phyloP scores from a whole-genome alignment of 805 yeast species.

The Wickerhamomyces ciferrii region DNA sequence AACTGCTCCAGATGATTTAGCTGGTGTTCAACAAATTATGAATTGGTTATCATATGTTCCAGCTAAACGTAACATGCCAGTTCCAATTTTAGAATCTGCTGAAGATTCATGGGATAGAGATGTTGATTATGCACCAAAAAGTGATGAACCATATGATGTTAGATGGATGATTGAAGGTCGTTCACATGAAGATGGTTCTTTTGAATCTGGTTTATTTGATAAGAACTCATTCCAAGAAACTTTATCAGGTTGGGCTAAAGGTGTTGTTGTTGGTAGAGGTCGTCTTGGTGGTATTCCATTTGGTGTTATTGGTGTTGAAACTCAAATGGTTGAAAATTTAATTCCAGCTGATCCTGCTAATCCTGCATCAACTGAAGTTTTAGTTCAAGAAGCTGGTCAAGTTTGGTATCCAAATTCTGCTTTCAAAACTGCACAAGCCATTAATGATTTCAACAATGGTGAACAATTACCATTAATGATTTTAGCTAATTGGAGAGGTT shows the following conservation, averaged over 20 bases:
- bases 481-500: conserved; percentile 99
- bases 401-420: conserved; percentile 99
- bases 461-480: conserved; percentile 97
- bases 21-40: conserved; percentile 91
- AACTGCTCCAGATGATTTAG: conserved; percentile 95
- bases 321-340: conserved; percentile 82
- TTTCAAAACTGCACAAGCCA: conserved; percentile 98
- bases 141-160: conserved; percentile 77
- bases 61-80: conserved; percentile 81
- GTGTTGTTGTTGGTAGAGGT: conserved; percentile 98
- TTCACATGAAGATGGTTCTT: conserved; percentile 58
- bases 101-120: conserved; percentile 93
- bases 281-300: conserved; percentile 98
- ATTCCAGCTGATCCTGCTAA: conserved; percentile 98
- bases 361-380: conserved; percentile 84
- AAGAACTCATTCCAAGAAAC: conserved; percentile 93
- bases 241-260: conserved; percentile 96
- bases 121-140: conserved; percentile 72
- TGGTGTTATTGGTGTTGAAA: conserved; percentile 97
- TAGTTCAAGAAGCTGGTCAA: conserved; percentile 95
- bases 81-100: conserved; percentile 73
- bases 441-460: conserved; percentile 95
- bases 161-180: conserved; percentile 93
- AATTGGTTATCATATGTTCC: conserved; percentile 96
- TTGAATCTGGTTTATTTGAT: conserved; percentile 88